Base-by-base conservation (phyloP, 164 flowering plant species). In the Sedum album region DNA sequence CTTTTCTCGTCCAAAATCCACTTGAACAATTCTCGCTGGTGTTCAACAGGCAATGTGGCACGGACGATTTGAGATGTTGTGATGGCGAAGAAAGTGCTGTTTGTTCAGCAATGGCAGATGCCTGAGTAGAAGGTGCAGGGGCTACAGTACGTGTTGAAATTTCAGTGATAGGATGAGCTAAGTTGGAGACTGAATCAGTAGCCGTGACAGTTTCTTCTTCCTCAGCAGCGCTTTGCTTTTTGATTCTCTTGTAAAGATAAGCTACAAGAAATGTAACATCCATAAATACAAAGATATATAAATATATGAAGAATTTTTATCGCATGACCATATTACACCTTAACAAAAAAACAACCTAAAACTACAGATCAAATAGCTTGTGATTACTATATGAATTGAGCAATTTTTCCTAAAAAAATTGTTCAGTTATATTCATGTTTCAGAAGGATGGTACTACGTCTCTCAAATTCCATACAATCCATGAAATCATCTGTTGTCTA, bases 201-300 rank as follows among this genome's bases (percentile, higher is more conserved):
- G 60, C 60, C 8, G 28, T 2, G 14, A 23, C 28, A 23, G 28
- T 23, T 23, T n/a, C 30, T 8, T 21, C 30, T 53, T 53, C 30
- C 1, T 23, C 60, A 23, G 30, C 6, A 8, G 30, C 60, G 6
- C 13, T 23, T 53, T 53, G 28, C 28, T 53, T 53, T 53, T 53
- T 53, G 26, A 53, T 53, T 53, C 60, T 53, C 60, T 21, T 53
- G 28, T 53, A 53, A 53, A 53, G 60, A 13, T 53, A 53, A 53
- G 28, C 60, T 53, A 25, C 60, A 23, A 53, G 60, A 53, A 53
- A 53, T 49, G 55, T 25, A 49, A 49, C 23, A 49, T 25, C 25
- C 55, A 44, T 44, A 44, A 44, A 44, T 15, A 1, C 20, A 44
- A 1, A 13, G 48, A 44, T 41, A 44, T 11, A 44, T 44, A 17